A percentile compares a stretch with the other conserved stretches of the same genome.
These are phyloP conservation scores for Tremellales sp. DNA, from an alignment of 1,284 basidiomycete genomes.

Conservation along the genomic window DNA sequence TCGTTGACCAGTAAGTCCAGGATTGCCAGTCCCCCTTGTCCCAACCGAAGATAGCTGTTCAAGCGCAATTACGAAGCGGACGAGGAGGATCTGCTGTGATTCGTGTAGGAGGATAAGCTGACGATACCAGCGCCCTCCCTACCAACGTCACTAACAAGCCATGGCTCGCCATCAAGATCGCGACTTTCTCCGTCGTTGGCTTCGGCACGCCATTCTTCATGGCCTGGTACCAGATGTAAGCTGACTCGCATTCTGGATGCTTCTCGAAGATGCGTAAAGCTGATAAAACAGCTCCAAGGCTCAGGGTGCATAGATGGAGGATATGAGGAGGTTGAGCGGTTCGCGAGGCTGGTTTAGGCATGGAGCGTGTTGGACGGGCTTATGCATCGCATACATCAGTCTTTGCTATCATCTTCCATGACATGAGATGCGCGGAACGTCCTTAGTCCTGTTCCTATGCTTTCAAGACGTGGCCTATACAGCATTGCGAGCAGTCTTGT, in stretches of 20 bases:
- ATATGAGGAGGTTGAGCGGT: not conserved
- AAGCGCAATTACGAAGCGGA: not conserved
- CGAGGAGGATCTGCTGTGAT: not conserved
- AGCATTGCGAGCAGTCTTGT: too few species aligned
- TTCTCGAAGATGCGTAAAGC: not conserved
- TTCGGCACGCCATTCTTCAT: constrained; percentile 34
- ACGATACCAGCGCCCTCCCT: constrained; percentile 37
- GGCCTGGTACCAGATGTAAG: constrained; percentile 34
- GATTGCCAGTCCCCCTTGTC: not conserved
- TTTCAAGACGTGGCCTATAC: too few species aligned
- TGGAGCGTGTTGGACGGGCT: too few species aligned
- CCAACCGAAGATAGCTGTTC: not conserved
- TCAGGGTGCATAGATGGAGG: not conserved
- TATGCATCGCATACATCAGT: too few species aligned
- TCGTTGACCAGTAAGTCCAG: constrained; percentile 31
- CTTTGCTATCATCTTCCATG: too few species aligned
- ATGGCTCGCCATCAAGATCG: constrained; percentile 37
- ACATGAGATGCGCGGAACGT: too few species aligned
- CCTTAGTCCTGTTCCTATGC: too few species aligned
- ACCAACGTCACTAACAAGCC: constrained; percentile 35
- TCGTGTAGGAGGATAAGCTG: not conserved
- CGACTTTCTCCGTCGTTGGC: constrained; percentile 20
- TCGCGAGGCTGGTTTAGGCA: too few species aligned
- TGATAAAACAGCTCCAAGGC: not conserved
- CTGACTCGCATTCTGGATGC: not conserved